A percentile compares a stretch with the other conserved stretches of the same genome.
Conservation (phyloP, 2,329 filamentous ascomycete species). For the Alternaria sp. region DNA sequence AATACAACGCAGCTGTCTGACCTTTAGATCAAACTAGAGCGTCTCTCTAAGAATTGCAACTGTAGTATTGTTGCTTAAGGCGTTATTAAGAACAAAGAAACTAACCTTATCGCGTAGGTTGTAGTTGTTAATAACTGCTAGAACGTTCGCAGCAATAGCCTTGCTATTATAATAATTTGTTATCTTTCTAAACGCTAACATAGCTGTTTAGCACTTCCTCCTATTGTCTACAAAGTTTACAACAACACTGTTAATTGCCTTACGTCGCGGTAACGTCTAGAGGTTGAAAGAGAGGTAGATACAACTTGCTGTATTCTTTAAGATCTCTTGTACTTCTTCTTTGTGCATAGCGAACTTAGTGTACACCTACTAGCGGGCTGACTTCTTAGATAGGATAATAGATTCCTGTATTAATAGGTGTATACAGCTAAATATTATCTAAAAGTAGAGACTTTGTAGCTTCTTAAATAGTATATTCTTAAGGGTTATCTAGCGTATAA, state of each 20-base stretch:
- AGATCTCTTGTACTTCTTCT: too few species aligned
- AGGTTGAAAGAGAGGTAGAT: too few species aligned
- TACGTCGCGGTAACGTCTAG: too few species aligned
- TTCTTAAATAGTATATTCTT: too few species aligned
- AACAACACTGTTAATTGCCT: not conserved
- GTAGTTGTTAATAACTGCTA: not conserved
- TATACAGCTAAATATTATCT: too few species aligned
- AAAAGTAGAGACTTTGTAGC: too few species aligned
- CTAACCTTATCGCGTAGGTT: not conserved
- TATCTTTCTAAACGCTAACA: not conserved
- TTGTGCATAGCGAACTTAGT: too few species aligned
- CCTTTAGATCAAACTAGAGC: not conserved
- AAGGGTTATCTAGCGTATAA: too few species aligned
- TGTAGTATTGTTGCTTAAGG: not conserved
- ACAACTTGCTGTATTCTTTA: too few species aligned
- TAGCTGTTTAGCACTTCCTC: not conserved
- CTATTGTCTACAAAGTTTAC: not conserved
- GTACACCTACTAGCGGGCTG: too few species aligned
- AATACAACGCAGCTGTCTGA: not conserved
- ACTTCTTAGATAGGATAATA: too few species aligned
- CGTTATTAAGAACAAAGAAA: not conserved
- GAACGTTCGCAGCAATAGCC: not conserved
- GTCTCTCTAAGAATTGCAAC: not conserved
- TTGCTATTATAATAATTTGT: not conserved
- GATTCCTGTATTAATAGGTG: too few species aligned